Evolutionary conservation across 495 filamentous ascomycete genomes (phyloP).

Genomic region (Xylaria curta): DNA sequence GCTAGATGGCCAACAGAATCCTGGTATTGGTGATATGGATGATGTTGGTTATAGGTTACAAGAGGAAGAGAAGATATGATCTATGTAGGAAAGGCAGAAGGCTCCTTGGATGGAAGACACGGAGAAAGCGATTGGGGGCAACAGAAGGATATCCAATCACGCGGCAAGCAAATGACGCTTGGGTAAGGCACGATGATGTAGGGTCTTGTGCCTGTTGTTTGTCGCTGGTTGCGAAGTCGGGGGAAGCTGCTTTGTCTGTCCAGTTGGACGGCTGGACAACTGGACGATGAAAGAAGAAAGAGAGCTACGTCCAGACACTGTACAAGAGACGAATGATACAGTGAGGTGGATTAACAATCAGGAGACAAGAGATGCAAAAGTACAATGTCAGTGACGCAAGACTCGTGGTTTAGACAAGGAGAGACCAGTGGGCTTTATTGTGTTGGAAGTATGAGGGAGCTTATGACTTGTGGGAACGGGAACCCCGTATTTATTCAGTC

Average conservation of each 20-base stretch:
- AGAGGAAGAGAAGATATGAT: conserved; percentile 24
- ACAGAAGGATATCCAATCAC: conserved; percentile 31
- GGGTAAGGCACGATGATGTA: conserved; percentile 35
- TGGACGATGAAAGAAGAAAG: conserved; percentile 4
- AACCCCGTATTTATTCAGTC: conserved; percentile 8
- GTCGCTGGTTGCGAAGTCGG: conserved; percentile 27
- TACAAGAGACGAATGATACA: not conserved
- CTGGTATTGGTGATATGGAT: not conserved
- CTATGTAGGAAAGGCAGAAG: conserved; percentile 14
- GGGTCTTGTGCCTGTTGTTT: conserved; percentile 32
- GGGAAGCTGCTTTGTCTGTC: conserved; percentile 17
- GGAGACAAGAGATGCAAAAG: not conserved
- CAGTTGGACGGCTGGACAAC: not conserved
- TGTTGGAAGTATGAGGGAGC: conserved; percentile 22
- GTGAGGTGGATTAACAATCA: not conserved
- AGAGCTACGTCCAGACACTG: conserved; percentile 10
- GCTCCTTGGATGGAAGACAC: not conserved
- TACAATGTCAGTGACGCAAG: conserved; percentile 36
- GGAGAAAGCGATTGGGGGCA: conserved; percentile 18
- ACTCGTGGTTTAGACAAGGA: conserved; percentile 20
- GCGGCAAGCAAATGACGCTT: conserved; percentile 34
- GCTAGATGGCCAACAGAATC: not conserved
- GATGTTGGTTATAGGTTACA: conserved; percentile 16
- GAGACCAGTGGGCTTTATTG: conserved; percentile 30
- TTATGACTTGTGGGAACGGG: not conserved